Base-by-base conservation (phyloP, 2,329 filamentous ascomycete species). In the Apiospora saccharicola region DNA sequence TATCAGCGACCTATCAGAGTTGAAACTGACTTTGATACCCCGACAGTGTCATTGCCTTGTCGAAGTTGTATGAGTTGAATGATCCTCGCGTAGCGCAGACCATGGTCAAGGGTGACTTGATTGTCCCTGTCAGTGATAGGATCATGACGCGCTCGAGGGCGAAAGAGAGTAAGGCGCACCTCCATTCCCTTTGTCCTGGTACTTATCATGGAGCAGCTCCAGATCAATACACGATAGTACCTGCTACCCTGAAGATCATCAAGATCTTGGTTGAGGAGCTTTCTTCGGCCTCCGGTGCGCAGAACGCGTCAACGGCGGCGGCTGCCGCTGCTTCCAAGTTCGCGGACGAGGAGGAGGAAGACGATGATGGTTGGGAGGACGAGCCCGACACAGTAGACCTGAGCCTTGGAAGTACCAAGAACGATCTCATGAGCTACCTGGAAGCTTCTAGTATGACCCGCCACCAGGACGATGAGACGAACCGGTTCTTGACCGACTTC, bases 241-340 rank as follows among this genome's bases (percentile, higher is more conserved):
- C 95, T 0, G 95, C 95, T 0, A 92, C 94, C 1, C 88, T 99
- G 79, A 99, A 99, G 85, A 98, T 99, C 73, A 85, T 98, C 83
- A 99, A 99, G 86, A 92, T 98, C 4, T 90, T 99, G 12, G 92
- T 98, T 67, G 94, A 98, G 79, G 96, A 99, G 83, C 90, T 99
- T 3, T 87, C 93, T 7, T 94, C 94, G 0, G 94, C 95, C 1
- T 92, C 93, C 5, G 94, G 94, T 34, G 83, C 84, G n/a, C 83
- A 86, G 73, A 85, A 85, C 68, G 88, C 90, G 19, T 49, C 69
- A 10, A 43, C 30, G 69, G 86, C 91, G 0, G 89, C 90, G 1
- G 89, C 90, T 0, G 91, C 90, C 0, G 88, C 90, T 0, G 90
- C 90, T 0, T 86, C 89, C 2, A 87, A 89, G 7, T 88, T 88